These are phyloP conservation scores for Alopecurus myosuroides DNA, from an alignment of 176 grass and related monocot species.

Conservation along the genomic window DNA sequence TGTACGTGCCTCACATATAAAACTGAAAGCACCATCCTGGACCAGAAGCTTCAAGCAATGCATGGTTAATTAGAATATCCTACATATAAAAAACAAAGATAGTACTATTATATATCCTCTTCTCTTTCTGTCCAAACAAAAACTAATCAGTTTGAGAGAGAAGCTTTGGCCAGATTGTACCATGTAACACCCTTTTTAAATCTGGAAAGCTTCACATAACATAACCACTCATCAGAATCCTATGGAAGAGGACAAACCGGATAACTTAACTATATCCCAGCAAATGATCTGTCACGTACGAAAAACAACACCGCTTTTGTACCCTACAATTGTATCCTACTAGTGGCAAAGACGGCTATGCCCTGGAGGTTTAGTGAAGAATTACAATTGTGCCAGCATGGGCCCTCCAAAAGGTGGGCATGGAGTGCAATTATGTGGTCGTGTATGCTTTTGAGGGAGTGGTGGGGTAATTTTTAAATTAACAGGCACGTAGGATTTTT, in stretches of 20 bases:
- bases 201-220: conserved; percentile 8
- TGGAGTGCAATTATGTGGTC: conserved; percentile 48
- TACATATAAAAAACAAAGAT: background rate
- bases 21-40: background rate
- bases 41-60: background rate
- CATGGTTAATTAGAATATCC: background rate
- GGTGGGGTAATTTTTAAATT: conserved; percentile 47
- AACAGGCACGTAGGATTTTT: background rate
- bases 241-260: conserved; percentile 21
- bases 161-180: conserved; percentile 9
- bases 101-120: background rate
- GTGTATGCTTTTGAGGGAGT: conserved; percentile 72
- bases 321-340: background rate
- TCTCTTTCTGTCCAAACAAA: background rate
- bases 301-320: background rate
- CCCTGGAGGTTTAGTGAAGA: background rate
- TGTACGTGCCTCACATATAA: conserved; percentile 4
- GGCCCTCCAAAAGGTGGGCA: conserved; percentile 42
- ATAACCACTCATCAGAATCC: background rate
- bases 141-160: background rate
- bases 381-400: conserved; percentile 29
- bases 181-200: background rate
- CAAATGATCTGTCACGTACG: conserved; percentile 24
- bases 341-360: background rate
- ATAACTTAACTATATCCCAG: conserved; percentile 28